Conservation (phyloP, 2,329 filamentous ascomycete genomes). For the Sporothrix pseudoabietina region DNA sequence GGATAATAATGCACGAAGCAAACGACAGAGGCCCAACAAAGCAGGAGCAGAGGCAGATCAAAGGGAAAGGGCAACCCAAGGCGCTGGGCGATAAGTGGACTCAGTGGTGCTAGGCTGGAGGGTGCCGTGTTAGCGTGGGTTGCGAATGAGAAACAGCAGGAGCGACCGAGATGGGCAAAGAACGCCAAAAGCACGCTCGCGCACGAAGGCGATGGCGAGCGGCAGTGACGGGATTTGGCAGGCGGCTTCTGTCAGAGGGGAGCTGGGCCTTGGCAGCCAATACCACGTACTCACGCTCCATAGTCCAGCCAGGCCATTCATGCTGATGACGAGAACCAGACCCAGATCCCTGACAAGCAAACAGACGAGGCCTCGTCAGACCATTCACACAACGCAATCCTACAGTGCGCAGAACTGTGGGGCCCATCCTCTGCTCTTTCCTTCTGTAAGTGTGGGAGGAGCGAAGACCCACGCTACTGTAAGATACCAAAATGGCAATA, state of each 20-base stretch:
- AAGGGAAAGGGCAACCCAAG: slow-evolving; percentile 8
- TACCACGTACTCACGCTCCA: not conserved
- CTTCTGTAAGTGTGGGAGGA: not conserved
- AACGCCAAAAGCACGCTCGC: not conserved
- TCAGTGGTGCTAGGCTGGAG: not conserved
- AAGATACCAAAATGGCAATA: not conserved
- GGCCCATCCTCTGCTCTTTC: not conserved
- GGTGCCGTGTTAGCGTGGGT: not conserved
- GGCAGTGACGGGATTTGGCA: slow-evolving; percentile 33
- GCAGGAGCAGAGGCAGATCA: slow-evolving; percentile 5
- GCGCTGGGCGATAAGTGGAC: slow-evolving; percentile 21
- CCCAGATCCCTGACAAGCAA: slow-evolving; percentile 10
- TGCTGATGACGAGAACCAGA: not conserved
- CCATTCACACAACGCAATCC: slow-evolving; percentile 7
- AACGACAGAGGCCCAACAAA: not conserved
- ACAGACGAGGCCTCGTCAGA: not conserved
- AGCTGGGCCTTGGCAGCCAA: not conserved
- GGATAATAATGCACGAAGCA: not conserved
- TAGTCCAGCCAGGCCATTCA: slow-evolving; percentile 17
- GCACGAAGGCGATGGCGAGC: slow-evolving; percentile 29
- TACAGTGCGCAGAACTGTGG: slow-evolving; percentile 21
- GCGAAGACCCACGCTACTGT: not conserved
- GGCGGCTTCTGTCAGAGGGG: slow-evolving; percentile 23
- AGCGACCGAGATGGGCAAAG: not conserved
- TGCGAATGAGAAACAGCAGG: slow-evolving; percentile 12